Base-by-base conservation (phyloP, 2,329 filamentous ascomycete species). In the Trichoderma gracile region DNA sequence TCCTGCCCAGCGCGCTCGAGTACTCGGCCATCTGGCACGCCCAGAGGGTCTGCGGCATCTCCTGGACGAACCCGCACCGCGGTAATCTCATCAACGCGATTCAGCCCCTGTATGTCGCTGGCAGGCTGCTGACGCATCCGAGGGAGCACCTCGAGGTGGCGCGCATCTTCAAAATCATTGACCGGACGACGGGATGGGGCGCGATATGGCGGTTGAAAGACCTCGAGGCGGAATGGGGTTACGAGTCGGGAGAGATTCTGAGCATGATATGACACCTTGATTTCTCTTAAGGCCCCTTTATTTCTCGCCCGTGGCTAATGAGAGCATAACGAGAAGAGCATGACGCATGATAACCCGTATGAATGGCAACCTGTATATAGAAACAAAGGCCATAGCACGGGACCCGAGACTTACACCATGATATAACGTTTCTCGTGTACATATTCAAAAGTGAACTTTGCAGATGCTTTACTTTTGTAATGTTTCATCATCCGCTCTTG, bases 71-170 rank as follows among this genome's bases (percentile, higher is more conserved):
- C 8, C 62, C 62, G 4, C 62, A 64, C 54, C 53, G 54, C 33
- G 62, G 62, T 1, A 82, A 79, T 57, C 68, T 83, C 53, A 83
- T 82, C 40, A 84, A 84, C 64, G 80, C 81, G 10, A 81, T 84
- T 5, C 82, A 84, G 61, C 82, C 82, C 0, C 73, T 84, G 0
- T 84, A 79, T 72, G 73, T 84, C 19, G 82, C 82, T 0, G 82
- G 81, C 0, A 77, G 77, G 17, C 67, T 83, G 0, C 75, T 84
- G 40, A 83, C 78, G 5, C 81, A 84, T 67, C 74, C 72, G 0
- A 68, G 69, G 23, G 74, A 79, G 58, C 75, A 74, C 9, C 68
- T 73, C 1, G 69, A 73, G 25, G 71, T 79, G 6, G 71, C 73
- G 0, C 71, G 76, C 9, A 69, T 80, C 3, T 77, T 83, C 19